Evolutionary conservation across 1,284 basidiomycete genomes (phyloP).

Genomic region (Puccinia brachypodii): DNA sequence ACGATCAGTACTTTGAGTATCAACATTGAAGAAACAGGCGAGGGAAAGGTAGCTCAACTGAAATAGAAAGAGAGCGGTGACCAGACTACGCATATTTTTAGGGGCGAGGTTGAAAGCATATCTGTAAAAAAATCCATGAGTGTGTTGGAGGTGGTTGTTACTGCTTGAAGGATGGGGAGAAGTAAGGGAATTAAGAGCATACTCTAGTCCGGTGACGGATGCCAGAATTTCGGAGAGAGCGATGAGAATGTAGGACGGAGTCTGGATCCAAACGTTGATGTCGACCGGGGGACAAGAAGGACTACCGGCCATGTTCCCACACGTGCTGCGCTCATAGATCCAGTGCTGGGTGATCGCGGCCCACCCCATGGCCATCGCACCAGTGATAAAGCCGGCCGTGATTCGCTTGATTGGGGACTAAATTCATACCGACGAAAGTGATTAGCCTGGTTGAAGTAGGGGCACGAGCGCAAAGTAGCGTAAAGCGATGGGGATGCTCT

Average conservation of each 20-base stretch:
- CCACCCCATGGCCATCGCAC: slow-evolving; percentile 64
- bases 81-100: slow-evolving; percentile 74
- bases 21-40: background rate
- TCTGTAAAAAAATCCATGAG: slow-evolving; percentile 53
- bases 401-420: slow-evolving; percentile 70
- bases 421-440: background rate
- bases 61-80: slow-evolving; percentile 63
- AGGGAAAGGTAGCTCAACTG: slow-evolving; percentile 16
- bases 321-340: slow-evolving; percentile 71
- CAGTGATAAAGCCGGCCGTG: slow-evolving; percentile 65
- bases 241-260: slow-evolving; percentile 54
- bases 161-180: background rate
- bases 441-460: background rate
- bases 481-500: slow-evolving; percentile 8
- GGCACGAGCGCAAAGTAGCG: slow-evolving; percentile 52
- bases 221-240: slow-evolving; percentile 70
- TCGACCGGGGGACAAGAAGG: slow-evolving; percentile 67
- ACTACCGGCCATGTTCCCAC: slow-evolving; percentile 64
- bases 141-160: background rate
- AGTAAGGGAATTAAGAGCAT: slow-evolving; percentile 75
- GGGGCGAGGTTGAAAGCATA: slow-evolving; percentile 59
- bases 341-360: slow-evolving; percentile 68
- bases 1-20: background rate
- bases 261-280: slow-evolving; percentile 61
- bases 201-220: slow-evolving; percentile 75